A percentile compares a stretch with the other conserved stretches of the same genome.
Evolutionary conservation across 1,139 yeast genomes (phyloP).

Genomic region (Protomyces arabidopsidicola): DNA sequence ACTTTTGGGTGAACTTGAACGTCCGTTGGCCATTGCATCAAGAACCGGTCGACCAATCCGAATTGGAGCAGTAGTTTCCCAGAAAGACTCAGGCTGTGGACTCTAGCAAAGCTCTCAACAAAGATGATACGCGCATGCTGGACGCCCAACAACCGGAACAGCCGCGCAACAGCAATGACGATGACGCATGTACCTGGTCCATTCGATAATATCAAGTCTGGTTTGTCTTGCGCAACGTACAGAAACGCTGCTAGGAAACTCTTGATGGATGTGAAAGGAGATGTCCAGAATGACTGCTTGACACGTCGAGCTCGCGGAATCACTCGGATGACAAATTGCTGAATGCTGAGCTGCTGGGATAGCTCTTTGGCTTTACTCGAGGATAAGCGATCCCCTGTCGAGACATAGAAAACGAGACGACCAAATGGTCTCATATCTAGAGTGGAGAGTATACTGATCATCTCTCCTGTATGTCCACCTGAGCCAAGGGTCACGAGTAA

Average conservation of each 20-base stretch:
- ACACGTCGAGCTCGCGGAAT: conserved; percentile 75
- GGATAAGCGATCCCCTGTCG: conserved; percentile 30
- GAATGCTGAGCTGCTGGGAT: background rate
- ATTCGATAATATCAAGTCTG: conserved; percentile 55
- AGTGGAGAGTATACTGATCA: conserved; percentile 25
- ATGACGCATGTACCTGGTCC: conserved; percentile 96
- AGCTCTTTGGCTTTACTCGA: conserved; percentile 18
- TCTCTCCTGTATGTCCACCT: conserved; percentile 32
- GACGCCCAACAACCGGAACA: conserved; percentile 50
- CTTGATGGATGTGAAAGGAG: conserved; percentile 50
- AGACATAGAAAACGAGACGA: conserved; percentile 26
- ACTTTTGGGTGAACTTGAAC: conserved; percentile 53
- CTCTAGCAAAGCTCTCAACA: conserved; percentile 86
- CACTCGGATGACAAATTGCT: conserved; percentile 34
- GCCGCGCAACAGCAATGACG: conserved; percentile 57
- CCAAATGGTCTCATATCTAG: conserved; percentile 11
- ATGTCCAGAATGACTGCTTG: conserved; percentile 56
- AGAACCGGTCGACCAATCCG: conserved; percentile 58
- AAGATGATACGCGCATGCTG: conserved; percentile 59
- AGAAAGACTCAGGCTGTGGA: conserved; percentile 64
- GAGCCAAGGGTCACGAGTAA: conserved; percentile 28
- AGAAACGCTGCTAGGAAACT: conserved; percentile 36
- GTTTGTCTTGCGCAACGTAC: conserved; percentile 37
- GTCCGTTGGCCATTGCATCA: conserved; percentile 87
- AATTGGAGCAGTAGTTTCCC: conserved; percentile 55